These are phyloP conservation scores for Irineochytrium annulatum DNA, from an alignment of 192 early-diverging fungal genomes.

Conservation along the genomic window DNA sequence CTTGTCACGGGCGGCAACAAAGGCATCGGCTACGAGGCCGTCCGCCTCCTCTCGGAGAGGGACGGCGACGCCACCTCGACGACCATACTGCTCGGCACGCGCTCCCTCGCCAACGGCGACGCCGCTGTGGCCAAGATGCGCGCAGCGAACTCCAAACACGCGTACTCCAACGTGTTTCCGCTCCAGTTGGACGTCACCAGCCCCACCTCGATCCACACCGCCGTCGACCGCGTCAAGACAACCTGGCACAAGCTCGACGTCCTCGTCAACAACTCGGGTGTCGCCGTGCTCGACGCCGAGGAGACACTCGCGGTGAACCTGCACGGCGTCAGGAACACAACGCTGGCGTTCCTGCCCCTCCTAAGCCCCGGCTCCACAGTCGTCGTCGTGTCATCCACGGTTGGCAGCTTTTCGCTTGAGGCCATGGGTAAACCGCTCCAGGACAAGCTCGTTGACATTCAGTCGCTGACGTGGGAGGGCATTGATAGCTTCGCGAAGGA, in stretches of 20 bases:
- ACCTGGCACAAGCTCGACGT: slow-evolving; percentile 5
- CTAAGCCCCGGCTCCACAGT: neutral
- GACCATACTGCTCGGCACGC: neutral
- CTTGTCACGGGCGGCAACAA: slow-evolving; percentile 17
- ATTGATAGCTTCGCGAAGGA: neutral
- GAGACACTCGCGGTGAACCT: slow-evolving; percentile 5
- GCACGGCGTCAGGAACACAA: neutral
- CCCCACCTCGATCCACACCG: neutral
- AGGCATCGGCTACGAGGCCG: slow-evolving; percentile 17
- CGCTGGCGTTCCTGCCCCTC: slow-evolving; percentile 7
- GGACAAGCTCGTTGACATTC: neutral
- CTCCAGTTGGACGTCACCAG: slow-evolving; percentile 12
- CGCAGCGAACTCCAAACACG: neutral
- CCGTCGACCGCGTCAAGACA: slow-evolving; percentile 1
- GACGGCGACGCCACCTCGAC: neutral
- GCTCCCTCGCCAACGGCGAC: slow-evolving; percentile 3
- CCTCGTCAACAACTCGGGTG: slow-evolving; percentile 14
- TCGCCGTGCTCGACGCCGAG: neutral
- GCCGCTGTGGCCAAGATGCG: slow-evolving; percentile 1
- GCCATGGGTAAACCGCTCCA: neutral
- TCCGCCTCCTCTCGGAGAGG: slow-evolving; percentile 9
- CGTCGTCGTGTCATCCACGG: slow-evolving; percentile 13
- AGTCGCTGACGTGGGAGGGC: neutral
- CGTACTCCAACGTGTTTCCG: neutral
- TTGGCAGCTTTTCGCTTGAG: slow-evolving; percentile 1